A percentile compares a stretch with the other conserved stretches of the same genome.
phyloP scores from a whole-genome alignment of 2,329 filamentous ascomycete genomes.

The Penicillium crustosum region DNA sequence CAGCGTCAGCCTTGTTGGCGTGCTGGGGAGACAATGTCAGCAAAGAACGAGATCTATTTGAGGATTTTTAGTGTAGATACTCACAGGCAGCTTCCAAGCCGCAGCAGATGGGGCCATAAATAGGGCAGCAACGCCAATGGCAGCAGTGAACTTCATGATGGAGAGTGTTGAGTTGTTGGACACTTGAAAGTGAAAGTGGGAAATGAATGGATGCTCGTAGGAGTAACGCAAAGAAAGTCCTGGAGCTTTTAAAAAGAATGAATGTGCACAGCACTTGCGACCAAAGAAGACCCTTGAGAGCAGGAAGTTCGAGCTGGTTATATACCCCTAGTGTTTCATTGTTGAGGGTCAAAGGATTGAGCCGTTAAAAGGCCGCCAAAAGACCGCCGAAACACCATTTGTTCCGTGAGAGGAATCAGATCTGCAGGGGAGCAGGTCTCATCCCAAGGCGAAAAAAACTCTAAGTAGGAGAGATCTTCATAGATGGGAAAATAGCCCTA shows the following conservation, averaged over 20 bases:
- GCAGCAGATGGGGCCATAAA: conserved; percentile 24
- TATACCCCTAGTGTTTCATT: conserved; percentile 15
- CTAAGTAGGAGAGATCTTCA: background rate
- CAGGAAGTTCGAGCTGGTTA: conserved; percentile 8
- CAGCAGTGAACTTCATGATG: conserved; percentile 33
- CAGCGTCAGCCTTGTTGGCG: conserved; percentile 2
- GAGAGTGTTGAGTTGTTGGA: conserved; percentile 6
- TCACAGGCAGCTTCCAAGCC: conserved; percentile 18
- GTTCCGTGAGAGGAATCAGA: conserved; percentile 1
- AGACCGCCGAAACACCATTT: background rate
- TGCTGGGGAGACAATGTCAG: conserved; percentile 7
- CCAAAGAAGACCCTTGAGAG: conserved; percentile 11
- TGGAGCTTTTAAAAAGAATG: conserved; percentile 17
- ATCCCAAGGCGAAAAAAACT: background rate
- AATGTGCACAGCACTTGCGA: conserved; percentile 30
- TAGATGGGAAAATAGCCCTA: conserved; percentile 1
- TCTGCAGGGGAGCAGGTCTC: conserved; percentile 4
- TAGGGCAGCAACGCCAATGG: conserved; percentile 27
- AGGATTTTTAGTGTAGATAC: background rate
- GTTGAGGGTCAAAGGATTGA: background rate
- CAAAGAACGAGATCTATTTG: background rate
- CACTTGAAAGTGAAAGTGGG: background rate
- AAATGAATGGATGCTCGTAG: conserved; percentile 17
- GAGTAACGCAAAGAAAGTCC: conserved; percentile 16
- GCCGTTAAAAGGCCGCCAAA: background rate